A percentile compares a stretch with the other conserved stretches of the same genome.
These are phyloP conservation scores for Rhypophila decipiens DNA, from an alignment of 495 filamentous ascomycete species.

Conservation along the genomic window DNA sequence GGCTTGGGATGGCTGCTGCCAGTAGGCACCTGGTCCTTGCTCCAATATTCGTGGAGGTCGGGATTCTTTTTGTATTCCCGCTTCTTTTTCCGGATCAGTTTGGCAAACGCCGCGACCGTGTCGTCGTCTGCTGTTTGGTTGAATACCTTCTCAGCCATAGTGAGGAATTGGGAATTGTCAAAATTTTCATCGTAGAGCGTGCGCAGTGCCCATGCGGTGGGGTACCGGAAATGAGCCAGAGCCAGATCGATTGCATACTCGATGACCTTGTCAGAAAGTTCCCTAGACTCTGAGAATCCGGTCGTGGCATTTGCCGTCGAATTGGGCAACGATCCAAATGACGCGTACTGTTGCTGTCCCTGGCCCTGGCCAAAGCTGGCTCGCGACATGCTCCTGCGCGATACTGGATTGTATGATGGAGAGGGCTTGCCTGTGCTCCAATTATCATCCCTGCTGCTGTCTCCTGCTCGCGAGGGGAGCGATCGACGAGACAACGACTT, in stretches of 20 bases:
- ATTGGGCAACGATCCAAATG: conserved; percentile 13
- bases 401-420: conserved; percentile 9
- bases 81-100: conserved; percentile 39
- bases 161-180: conserved; percentile 33
- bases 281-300: conserved; percentile 22
- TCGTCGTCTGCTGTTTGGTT: conserved; percentile 38
- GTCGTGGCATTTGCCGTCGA: conserved; percentile 4
- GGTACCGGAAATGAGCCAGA: conserved; percentile 40
- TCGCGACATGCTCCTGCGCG: conserved; percentile 16
- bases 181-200: conserved; percentile 46
- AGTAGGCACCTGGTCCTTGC: conserved; percentile 26
- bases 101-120: conserved; percentile 35
- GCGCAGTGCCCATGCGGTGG: conserved; percentile 50
- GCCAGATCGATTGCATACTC: conserved; percentile 43
- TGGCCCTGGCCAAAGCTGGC: conserved; percentile 15
- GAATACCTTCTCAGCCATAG: conserved; percentile 42
- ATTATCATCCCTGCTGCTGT: conserved; percentile 18
- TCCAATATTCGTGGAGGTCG: conserved; percentile 44
- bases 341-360: too few species aligned
- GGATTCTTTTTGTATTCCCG: conserved; percentile 40
- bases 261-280: conserved; percentile 25
- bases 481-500: conserved; percentile 10
- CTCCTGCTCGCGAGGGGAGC: conserved; percentile 10
- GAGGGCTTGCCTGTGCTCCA: conserved; percentile 10
- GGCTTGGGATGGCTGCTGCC: conserved; percentile 25